Evolutionary conservation across 305 asterid genomes (phyloP).

Genomic region (Coffea humblotiana): DNA sequence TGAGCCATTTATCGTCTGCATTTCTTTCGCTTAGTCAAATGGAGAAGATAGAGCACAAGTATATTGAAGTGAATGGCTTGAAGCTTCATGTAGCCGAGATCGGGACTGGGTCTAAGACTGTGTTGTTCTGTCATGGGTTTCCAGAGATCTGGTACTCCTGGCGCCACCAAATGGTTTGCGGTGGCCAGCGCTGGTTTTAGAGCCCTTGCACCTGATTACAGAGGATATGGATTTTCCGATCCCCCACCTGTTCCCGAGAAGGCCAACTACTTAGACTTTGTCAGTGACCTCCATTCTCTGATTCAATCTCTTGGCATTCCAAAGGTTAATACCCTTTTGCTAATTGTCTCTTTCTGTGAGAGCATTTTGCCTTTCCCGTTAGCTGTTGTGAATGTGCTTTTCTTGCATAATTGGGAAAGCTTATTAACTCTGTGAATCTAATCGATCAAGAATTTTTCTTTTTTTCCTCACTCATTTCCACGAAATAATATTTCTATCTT

Average conservation of each 20-base stretch:
- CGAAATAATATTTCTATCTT: too few species aligned
- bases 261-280: constrained; percentile 41
- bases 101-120: constrained; percentile 42
- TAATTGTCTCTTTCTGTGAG: background rate
- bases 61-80: constrained; percentile 38
- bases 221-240: constrained; percentile 77
- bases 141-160: constrained; percentile 86
- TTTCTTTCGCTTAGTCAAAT: constrained; percentile 15
- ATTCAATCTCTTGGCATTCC: constrained; percentile 47
- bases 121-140: constrained; percentile 72
- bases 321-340: constrained; percentile 35
- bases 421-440: background rate
- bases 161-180: constrained; percentile 72
- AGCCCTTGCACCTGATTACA: constrained; percentile 61
- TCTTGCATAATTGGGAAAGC: background rate
- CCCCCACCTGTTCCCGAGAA: constrained; percentile 57
- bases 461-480: background rate
- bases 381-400: background rate
- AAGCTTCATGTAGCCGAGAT: constrained; percentile 32
- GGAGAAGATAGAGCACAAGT: constrained; percentile 52
- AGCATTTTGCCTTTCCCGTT: too few species aligned
- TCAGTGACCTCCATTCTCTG: constrained; percentile 47
- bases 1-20: background rate
- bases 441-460: background rate
- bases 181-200: constrained; percentile 60